Evolutionary conservation across 192 early-diverging fungal genomes (phyloP).

Genomic region (Chytriomyces confervae): DNA sequence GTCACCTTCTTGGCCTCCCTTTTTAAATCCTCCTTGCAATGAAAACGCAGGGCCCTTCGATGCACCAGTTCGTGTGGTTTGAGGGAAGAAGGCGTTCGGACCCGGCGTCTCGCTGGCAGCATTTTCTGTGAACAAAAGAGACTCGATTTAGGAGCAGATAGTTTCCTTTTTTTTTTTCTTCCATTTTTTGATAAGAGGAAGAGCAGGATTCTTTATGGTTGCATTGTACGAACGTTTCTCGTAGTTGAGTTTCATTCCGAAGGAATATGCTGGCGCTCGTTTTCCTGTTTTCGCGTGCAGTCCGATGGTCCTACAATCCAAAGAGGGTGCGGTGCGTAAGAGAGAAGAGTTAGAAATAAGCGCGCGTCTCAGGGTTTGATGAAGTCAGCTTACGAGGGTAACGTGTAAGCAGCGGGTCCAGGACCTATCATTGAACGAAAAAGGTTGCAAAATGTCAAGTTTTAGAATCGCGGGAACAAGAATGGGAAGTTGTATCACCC

Average conservation of each 20-base stretch:
- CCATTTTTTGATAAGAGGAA: background rate
- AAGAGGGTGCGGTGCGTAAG: background rate
- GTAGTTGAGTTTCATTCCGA: slow-evolving; percentile 59
- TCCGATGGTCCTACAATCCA: slow-evolving; percentile 52
- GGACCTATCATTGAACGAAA: slow-evolving; percentile 47
- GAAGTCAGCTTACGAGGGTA: slow-evolving; percentile 54
- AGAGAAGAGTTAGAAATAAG: background rate
- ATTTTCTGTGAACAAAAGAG: slow-evolving; percentile 27
- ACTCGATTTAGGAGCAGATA: background rate
- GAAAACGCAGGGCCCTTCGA: slow-evolving; percentile 64
- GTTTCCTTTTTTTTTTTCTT: slow-evolving; percentile 11
- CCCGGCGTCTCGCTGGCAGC: slow-evolving; percentile 51
- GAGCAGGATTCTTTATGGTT: background rate
- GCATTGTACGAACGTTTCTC: slow-evolving; percentile 35
- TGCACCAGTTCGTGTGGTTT: slow-evolving; percentile 57
- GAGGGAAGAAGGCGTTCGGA: slow-evolving; percentile 63
- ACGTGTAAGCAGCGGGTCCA: slow-evolving; percentile 64
- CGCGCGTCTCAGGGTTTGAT: background rate
- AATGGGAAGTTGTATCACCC: slow-evolving; percentile 39
- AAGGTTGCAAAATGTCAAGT: background rate
- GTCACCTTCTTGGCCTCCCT: slow-evolving; percentile 37
- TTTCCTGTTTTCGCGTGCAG: slow-evolving; percentile 51
- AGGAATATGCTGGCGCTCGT: slow-evolving; percentile 64
- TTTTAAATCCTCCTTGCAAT: slow-evolving; percentile 58
- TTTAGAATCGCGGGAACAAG: background rate